Conservation (phyloP, 2,329 filamentous ascomycete genomes). For the Huntiella moniliformis region DNA sequence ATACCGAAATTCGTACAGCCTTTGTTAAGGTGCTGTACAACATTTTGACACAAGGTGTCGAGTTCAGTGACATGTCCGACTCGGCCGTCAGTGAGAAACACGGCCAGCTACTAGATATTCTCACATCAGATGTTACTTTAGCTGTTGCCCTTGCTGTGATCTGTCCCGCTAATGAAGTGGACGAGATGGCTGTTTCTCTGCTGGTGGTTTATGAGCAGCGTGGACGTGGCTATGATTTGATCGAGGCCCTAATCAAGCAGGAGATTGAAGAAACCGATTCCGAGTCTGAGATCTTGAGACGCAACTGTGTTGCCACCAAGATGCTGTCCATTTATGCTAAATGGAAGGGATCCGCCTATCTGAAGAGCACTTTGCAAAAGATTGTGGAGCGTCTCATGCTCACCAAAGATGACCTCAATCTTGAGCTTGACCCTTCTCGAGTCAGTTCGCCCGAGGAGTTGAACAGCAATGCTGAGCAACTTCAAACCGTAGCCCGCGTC, state of each 20-base stretch:
- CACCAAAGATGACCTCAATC: slow-evolving; percentile 46
- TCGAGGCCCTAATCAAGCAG: slow-evolving; percentile 48
- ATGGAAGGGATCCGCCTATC: slow-evolving; percentile 48
- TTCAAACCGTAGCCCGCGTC: slow-evolving; percentile 48
- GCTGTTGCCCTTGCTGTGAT: slow-evolving; percentile 45
- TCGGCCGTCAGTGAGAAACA: slow-evolving; percentile 50
- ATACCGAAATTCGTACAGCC: slow-evolving; percentile 48
- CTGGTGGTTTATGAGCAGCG: slow-evolving; percentile 52
- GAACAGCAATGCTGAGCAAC: slow-evolving; percentile 45
- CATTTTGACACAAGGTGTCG: slow-evolving; percentile 51
- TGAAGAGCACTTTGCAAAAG: slow-evolving; percentile 45
- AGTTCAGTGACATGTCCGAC: slow-evolving; percentile 51
- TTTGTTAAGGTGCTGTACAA: slow-evolving; percentile 54
- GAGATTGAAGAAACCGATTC: slow-evolving; percentile 53
- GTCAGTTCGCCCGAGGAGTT: slow-evolving; percentile 42
- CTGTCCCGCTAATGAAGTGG: slow-evolving; percentile 48
- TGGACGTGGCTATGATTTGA: slow-evolving; percentile 41
- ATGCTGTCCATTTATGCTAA: slow-evolving; percentile 54
- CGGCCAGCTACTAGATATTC: slow-evolving; percentile 41
- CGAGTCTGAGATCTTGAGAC: slow-evolving; percentile 46
- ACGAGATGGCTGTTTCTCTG: slow-evolving; percentile 48
- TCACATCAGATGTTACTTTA: slow-evolving; percentile 43
- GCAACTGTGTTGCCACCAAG: slow-evolving; percentile 53
- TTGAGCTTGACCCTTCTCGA: slow-evolving; percentile 47
- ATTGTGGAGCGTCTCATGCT: slow-evolving; percentile 47